Conservation (phyloP, 2,329 filamentous ascomycete genomes). For the Ramularia endophylla region DNA sequence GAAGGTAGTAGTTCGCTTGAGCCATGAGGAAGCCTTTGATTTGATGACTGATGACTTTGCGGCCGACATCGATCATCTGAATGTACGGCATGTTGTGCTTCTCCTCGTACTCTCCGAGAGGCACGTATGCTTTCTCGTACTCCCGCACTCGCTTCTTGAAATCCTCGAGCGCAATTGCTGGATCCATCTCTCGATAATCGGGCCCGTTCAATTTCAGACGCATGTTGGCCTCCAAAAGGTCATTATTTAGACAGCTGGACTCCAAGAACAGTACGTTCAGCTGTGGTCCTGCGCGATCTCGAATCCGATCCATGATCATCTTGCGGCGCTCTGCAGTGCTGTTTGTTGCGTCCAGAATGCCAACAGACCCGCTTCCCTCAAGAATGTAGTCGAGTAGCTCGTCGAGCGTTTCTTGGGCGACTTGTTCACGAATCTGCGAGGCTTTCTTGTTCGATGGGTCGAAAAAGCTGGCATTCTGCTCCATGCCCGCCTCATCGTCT, state of each 20-base stretch:
- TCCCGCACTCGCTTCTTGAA: constrained; percentile 89
- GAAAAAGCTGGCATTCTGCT: constrained; percentile 91
- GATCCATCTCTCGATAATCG: constrained; percentile 93
- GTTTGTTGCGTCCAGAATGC: constrained; percentile 96
- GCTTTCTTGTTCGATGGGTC: constrained; percentile 82
- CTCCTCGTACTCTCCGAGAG: constrained; percentile 73
- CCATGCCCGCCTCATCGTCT: constrained; percentile 51
- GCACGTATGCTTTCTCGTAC: constrained; percentile 91
- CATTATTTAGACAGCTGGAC: constrained; percentile 81
- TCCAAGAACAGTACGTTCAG: constrained; percentile 93
- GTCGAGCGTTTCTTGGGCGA: constrained; percentile 85
- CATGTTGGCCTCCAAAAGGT: constrained; percentile 91
- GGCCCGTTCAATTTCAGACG: constrained; percentile 91
- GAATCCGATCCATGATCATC: constrained; percentile 68
- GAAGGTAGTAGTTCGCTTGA: constrained; percentile 87
- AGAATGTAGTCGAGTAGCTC: constrained; percentile 89
- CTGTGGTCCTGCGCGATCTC: constrained; percentile 71
- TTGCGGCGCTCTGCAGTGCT: constrained; percentile 83
- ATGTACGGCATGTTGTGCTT: constrained; percentile 89
- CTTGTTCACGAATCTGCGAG: constrained; percentile 78
- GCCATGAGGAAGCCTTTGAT: constrained; percentile 87
- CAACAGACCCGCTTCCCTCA: constrained; percentile 74
- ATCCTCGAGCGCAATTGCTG: constrained; percentile 73
- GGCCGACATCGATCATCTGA: constrained; percentile 94
- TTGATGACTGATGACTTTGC: constrained; percentile 86